Base-by-base conservation (phyloP, 192 early-diverging fungal species). In the Coemansia sp. region DNA sequence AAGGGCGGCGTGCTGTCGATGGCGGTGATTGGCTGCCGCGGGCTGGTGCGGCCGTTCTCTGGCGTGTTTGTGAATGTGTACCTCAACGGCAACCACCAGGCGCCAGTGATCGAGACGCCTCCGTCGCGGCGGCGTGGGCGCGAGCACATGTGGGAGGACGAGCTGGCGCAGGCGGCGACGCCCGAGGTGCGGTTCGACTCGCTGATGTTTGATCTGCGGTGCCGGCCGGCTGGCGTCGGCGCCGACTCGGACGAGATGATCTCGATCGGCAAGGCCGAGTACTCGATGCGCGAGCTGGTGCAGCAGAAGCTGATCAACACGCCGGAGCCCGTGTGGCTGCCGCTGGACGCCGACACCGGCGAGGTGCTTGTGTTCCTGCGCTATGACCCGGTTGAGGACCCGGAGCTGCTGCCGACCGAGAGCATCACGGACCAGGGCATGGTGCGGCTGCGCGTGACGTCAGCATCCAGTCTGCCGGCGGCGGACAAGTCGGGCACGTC, bases 401-500 rank as follows among this genome's bases (percentile, higher is more conserved):
- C 68, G 38, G 44, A 80, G 53, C 58, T 83, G 31, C 40, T 70
- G 48, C 47, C 72, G n/a, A 40, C 57, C 4, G 83, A 84, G 67
- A 77, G 72, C 55, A 78, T 84, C 33, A 65, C 79, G 10, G 75
- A 91, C 61, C 84, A 84, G 79, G 91, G 91, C 44, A 83, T 72
- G 53, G 64, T 92, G 55, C 78, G 77, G 0, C 75, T 92, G 44
- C 86, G 82, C 11, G 67, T 87, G 19, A 44, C 86, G 2, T 80
- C 81, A 4, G 89, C 84, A 0, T 68, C 64, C 17, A 79, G 88
- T 50, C 64, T 92, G 60, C 83, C 83, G 11, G 87, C 87, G 33
- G 89, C 84, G 7, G 91, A 92, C 72, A 84, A 86, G 27, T 82
- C 83, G 9, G 91, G 91, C 19, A 78, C 83, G 0, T 88, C 86